A percentile compares a stretch with the other conserved stretches of the same genome.
phyloP scores from a whole-genome alignment of 2,329 filamentous ascomycete species.

The Ophiostoma quercus region DNA sequence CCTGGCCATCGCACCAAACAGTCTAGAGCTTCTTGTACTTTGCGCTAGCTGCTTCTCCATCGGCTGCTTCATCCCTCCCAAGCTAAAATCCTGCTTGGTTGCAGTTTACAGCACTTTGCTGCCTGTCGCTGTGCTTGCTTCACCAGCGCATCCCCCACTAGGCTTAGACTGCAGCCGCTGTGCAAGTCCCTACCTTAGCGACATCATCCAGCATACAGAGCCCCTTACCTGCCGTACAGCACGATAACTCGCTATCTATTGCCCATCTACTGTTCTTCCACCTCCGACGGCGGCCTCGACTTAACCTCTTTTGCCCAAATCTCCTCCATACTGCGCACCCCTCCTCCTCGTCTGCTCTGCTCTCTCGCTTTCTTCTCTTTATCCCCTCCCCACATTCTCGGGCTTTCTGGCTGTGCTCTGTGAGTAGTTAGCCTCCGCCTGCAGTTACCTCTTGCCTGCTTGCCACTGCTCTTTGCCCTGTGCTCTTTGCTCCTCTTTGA shows the following conservation, averaged over 20 bases:
- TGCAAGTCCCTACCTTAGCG: background rate
- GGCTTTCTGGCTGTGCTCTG: constrained; percentile 17
- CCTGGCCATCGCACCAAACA: constrained; percentile 2
- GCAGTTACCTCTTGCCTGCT: background rate
- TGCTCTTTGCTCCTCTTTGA: background rate
- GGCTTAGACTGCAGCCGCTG: constrained; percentile 7
- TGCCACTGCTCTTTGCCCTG: background rate
- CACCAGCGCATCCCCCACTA: background rate
- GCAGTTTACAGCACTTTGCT: background rate
- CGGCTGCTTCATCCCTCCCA: background rate
- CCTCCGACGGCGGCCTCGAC: constrained; percentile 25
- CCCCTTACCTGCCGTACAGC: background rate
- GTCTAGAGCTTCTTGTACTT: constrained; percentile 14
- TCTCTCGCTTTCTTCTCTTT: constrained; percentile 15
- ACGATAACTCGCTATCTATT: constrained; percentile 14
- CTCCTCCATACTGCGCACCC: constrained; percentile 18
- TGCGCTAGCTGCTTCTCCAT: constrained; percentile 6
- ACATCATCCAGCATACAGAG: background rate
- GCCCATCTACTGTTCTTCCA: constrained; percentile 24
- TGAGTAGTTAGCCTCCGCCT: constrained; percentile 2
- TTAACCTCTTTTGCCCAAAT: constrained; percentile 19
- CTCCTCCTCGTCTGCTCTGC: constrained; percentile 10
- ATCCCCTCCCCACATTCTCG: constrained; percentile 21
- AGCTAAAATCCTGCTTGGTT: constrained; percentile 1
- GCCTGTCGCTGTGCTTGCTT: background rate